Evolutionary conservation across 179 eudicot genomes (phyloP).

Genomic region (Carnegiea gigantea): DNA sequence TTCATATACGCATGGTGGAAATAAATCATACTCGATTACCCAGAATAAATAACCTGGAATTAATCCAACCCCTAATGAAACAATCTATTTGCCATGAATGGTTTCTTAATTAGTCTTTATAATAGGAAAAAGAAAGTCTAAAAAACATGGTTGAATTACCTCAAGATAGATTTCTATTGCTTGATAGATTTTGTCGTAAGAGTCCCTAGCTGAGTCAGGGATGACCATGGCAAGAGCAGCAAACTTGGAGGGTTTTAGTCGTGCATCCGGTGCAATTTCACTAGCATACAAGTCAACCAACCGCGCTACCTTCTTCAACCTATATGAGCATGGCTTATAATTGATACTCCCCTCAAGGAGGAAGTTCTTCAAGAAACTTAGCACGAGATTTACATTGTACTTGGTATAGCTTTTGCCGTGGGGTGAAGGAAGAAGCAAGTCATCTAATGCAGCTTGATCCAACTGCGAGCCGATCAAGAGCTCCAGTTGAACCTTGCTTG

Average conservation of each 20-base stretch:
- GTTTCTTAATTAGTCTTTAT: too few relatives aligned
- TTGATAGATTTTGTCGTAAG: slow-evolving; percentile 35
- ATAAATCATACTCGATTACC: too few relatives aligned
- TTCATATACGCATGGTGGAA: background rate
- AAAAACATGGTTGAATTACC: slow-evolving; percentile 24
- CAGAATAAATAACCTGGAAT: too few relatives aligned
- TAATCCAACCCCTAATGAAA: background rate
- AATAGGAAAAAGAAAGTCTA: too few relatives aligned
- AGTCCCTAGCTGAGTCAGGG: slow-evolving; percentile 39
- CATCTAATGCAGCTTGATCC: slow-evolving; percentile 40
- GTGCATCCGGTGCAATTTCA: slow-evolving; percentile 40
- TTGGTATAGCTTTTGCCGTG: slow-evolving; percentile 14
- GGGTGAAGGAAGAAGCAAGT: slow-evolving; percentile 31
- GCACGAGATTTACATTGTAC: slow-evolving; percentile 33
- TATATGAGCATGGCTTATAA: slow-evolving; percentile 28
- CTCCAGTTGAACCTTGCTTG: slow-evolving; percentile 23
- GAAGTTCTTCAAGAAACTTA: slow-evolving; percentile 34
- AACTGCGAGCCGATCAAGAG: slow-evolving; percentile 33
- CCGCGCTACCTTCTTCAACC: slow-evolving; percentile 34
- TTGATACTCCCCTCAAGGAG: slow-evolving; percentile 20
- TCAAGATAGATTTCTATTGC: slow-evolving; percentile 39
- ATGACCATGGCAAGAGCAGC: slow-evolving; percentile 29
- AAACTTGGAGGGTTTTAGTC: slow-evolving; percentile 35
- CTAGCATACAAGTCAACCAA: slow-evolving; percentile 36
- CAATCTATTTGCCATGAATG: too few relatives aligned